These are phyloP conservation scores for Chaetomium globosum DNA, from an alignment of 2,329 filamentous ascomycete genomes.

Conservation along the genomic window DNA sequence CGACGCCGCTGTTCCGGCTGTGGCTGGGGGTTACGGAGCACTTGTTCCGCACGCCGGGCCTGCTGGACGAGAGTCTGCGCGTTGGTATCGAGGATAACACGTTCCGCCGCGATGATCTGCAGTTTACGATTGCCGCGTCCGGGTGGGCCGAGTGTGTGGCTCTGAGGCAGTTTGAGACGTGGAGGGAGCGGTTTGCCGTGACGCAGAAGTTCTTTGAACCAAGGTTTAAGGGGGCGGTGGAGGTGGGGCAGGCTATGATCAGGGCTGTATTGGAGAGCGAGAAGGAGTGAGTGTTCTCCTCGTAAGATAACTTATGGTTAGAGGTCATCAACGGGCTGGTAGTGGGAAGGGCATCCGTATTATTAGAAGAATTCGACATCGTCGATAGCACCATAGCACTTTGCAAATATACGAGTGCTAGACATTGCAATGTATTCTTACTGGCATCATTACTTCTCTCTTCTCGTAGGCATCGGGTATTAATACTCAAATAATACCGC, in stretches of 20 bases:
- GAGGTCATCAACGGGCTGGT: not conserved
- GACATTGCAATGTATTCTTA: too few species aligned
- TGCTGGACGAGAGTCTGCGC: conserved; percentile 81
- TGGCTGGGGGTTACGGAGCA: conserved; percentile 98
- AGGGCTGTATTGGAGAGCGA: conserved; percentile 83
- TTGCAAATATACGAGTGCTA: not conserved
- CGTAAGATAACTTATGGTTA: not conserved
- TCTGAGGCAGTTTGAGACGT: conserved; percentile 89
- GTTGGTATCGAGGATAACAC: conserved; percentile 87
- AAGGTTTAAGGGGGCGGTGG: conserved; percentile 81
- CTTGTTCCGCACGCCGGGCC: conserved; percentile 78
- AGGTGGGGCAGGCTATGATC: conserved; percentile 95
- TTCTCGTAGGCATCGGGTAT: too few species aligned
- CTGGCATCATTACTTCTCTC: too few species aligned
- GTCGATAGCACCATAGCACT: not conserved
- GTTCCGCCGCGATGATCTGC: conserved; percentile 92
- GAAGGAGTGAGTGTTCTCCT: conserved; percentile 7
- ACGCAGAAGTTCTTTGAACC: conserved; percentile 93
- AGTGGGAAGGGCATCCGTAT: not conserved
- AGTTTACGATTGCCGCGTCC: conserved; percentile 95
- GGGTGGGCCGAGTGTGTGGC: conserved; percentile 95
- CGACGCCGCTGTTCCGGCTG: conserved; percentile 92
- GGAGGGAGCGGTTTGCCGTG: conserved; percentile 84
- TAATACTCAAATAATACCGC: too few species aligned
- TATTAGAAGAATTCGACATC: not conserved